phyloP scores from a whole-genome alignment of 2,329 filamentous ascomycete genomes.

The Apiospora rasikravindrae region DNA sequence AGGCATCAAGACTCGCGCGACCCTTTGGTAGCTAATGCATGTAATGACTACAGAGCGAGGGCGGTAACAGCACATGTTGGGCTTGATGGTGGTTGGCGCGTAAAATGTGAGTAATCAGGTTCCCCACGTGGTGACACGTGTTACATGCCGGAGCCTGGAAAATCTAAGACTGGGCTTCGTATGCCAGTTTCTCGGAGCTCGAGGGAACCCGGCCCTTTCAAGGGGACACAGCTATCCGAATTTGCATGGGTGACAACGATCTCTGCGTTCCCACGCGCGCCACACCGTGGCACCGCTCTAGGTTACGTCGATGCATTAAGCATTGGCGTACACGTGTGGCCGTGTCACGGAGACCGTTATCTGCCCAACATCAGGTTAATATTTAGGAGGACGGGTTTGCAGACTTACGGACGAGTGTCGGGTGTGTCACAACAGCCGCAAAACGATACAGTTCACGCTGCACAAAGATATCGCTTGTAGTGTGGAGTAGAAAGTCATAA shows the following conservation, averaged over 20 bases:
- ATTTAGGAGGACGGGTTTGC: neutral
- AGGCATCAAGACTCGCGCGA: neutral
- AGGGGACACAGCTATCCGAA: neutral
- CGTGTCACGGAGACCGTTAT: neutral
- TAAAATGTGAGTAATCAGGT: neutral
- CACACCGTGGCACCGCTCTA: neutral
- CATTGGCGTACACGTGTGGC: slow-evolving; percentile 18
- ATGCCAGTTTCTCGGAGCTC: neutral
- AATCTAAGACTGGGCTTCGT: neutral
- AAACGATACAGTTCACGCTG: no score
- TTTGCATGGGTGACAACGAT: neutral
- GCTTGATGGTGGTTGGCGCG: neutral
- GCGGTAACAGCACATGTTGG: no score
- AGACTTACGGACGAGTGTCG: slow-evolving; percentile 23
- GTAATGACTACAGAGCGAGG: no score
- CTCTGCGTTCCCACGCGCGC: neutral
- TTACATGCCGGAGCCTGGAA: neutral
- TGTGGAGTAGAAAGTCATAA: neutral
- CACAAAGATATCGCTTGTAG: neutral
- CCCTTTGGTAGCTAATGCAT: neutral
- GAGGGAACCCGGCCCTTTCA: neutral
- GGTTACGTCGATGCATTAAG: neutral
- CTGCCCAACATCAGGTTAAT: slow-evolving; percentile 14
- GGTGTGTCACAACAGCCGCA: slow-evolving; percentile 4
- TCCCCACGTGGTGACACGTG: slow-evolving; percentile 6